A percentile compares a stretch with the other conserved stretches of the same genome.
These are phyloP conservation scores for Prototheca cutis DNA, from an alignment of 163 green algal species.

Conservation along the genomic window DNA sequence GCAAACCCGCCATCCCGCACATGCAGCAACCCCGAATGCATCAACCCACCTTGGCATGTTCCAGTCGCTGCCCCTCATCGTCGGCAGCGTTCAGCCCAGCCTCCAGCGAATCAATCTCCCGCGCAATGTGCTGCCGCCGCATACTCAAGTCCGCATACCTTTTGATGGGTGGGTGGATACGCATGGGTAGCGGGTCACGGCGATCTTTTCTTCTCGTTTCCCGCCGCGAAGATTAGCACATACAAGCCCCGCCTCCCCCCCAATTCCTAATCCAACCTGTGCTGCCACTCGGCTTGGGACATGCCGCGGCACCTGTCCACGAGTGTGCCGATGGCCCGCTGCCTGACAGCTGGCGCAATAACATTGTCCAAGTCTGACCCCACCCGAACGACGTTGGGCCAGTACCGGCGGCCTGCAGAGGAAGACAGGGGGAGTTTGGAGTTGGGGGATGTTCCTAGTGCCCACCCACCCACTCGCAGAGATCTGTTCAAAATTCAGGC, in stretches of 20 bases:
- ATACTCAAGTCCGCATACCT: too few relatives aligned
- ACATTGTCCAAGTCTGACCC: conserved; percentile 29
- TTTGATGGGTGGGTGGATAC: too few relatives aligned
- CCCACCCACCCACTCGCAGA: neutral
- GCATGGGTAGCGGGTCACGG: too few relatives aligned
- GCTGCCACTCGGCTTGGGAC: conserved; percentile 21
- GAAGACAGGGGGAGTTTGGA: neutral
- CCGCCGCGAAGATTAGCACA: too few relatives aligned
- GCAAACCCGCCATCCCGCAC: too few relatives aligned
- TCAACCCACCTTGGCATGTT: conserved; percentile 19
- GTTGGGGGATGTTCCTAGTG: neutral
- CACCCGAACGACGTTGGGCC: conserved; percentile 71
- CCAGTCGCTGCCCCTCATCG: conserved; percentile 2
- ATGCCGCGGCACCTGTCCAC: conserved; percentile 16
- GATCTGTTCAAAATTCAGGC: too few relatives aligned
- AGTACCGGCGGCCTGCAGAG: conserved; percentile 39
- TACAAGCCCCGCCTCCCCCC: too few relatives aligned
- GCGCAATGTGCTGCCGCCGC: neutral
- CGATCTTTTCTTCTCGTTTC: too few relatives aligned
- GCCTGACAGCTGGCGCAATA: conserved; percentile 39
- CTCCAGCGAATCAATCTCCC: conserved; percentile 18
- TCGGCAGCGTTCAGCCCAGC: neutral
- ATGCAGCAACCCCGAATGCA: too few relatives aligned
- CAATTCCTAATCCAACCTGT: neutral
- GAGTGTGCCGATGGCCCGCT: conserved; percentile 47